Base-by-base conservation (phyloP, 768 basidiomycete genomes). In the Hirschioporus abietinus region DNA sequence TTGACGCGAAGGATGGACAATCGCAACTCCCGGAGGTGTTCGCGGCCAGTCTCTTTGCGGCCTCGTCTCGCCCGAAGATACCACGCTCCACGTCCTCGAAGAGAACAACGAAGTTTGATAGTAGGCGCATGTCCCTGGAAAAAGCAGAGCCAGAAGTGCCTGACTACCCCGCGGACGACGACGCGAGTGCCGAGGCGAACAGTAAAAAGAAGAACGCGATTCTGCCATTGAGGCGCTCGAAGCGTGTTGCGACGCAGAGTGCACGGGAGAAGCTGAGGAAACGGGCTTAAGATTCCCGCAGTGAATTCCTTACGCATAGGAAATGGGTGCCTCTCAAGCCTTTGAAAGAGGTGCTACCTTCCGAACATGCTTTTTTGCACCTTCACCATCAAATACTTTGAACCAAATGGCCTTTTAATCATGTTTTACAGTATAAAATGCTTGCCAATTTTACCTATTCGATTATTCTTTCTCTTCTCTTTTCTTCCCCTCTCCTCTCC, bases 181-280 rank as follows among this genome's bases (percentile, higher is more conserved):
- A 52, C 20, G 42, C 12, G 42, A 52, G 3, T 12, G 42, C 42
- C 42, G 42, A 52, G 42, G 42, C 42, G 42, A 52, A 52, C 12
- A 52, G 20, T 10, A 52, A 15, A 52, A 52, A 71, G 26, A 36
- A 70, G 60, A 72, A 72, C 72, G 67, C 7, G 79, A 52, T 78
- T 57, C 78, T 77, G 59, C 81, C 83, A 0, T 71, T 88, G 64
- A 79, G 87, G 30, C 81, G 89, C 67, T 92, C 90, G 68, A 89
- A 86, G 77, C 80, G 90, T 60, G 89, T 90, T 24, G 88, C 88
- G 34, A 52, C 4, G 42, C 42, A 52, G 42, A 52, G 42, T 20
- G 20, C 42, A 20, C 42, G 42, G 15, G 42, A 52, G 42, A 52
- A 52, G 42, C 42, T 52, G 42, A 52, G 42, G 42, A 52, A 52